Evolutionary conservation across 495 filamentous ascomycete species (phyloP).

Genomic region (Neurospora terricola): DNA sequence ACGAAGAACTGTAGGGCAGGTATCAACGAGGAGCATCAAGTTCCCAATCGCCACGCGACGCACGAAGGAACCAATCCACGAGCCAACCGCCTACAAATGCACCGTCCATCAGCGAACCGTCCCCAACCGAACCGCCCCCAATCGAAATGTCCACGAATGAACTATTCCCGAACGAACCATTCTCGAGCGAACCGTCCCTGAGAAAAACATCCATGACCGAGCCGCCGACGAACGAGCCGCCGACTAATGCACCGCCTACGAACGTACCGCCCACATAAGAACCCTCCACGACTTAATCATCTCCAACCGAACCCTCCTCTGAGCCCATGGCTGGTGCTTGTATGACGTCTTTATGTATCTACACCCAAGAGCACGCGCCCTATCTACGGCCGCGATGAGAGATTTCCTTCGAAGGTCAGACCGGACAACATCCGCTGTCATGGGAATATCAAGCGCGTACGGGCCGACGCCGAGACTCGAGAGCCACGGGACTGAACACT

Average conservation of each 20-base stretch:
- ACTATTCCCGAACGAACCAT: too few relatives aligned
- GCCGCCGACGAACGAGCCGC: too few relatives aligned
- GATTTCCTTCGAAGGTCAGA: background rate
- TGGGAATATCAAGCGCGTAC: background rate
- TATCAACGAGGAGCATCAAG: background rate
- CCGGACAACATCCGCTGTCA: background rate
- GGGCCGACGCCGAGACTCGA: background rate
- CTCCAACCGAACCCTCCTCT: background rate
- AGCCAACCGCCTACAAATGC: too few relatives aligned
- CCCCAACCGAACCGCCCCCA: too few relatives aligned
- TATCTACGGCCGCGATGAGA: background rate
- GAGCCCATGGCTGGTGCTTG: background rate
- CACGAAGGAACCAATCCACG: background rate
- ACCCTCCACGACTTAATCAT: background rate
- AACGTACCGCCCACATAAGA: background rate
- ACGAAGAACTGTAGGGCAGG: background rate
- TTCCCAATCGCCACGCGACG: background rate
- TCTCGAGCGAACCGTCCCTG: too few relatives aligned
- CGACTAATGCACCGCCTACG: too few relatives aligned
- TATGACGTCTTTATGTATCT: background rate
- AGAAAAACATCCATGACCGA: too few relatives aligned
- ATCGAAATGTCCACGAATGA: too few relatives aligned
- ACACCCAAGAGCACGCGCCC: accelerated
- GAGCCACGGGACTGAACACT: background rate
- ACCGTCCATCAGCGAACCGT: too few relatives aligned